These are phyloP conservation scores for Termitomyces sp. DNA, from an alignment of 768 basidiomycete species.

Conservation along the genomic window DNA sequence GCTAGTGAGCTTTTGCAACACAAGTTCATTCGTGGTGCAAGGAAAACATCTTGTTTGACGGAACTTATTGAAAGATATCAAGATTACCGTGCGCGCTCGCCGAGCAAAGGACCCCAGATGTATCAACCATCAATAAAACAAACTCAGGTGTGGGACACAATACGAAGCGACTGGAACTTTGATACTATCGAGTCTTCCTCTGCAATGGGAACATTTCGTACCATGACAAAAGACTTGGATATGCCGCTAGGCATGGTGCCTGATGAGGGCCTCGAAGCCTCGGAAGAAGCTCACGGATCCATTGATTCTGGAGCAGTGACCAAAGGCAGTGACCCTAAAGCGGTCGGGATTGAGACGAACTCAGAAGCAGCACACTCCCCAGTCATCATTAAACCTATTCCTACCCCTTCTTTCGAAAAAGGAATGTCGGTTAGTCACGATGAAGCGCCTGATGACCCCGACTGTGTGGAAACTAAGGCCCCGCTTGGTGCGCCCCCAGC, in stretches of 20 bases:
- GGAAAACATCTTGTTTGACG: constrained; percentile 76
- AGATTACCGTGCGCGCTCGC: constrained; percentile 62
- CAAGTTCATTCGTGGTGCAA: constrained; percentile 82
- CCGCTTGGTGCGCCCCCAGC: constrained; percentile 65
- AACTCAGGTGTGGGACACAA: constrained; percentile 70
- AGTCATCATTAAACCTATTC: constrained; percentile 54
- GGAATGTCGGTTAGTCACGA: constrained; percentile 35
- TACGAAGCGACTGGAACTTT: constrained; percentile 95
- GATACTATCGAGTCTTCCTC: constrained; percentile 74
- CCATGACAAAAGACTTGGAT: constrained; percentile 60
- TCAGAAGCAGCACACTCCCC: constrained; percentile 63
- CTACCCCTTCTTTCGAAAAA: constrained; percentile 30
- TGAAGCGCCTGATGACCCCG: constrained; percentile 38
- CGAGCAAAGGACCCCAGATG: constrained; percentile 47
- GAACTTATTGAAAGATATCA: constrained; percentile 88
- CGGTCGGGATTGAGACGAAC: constrained; percentile 43
- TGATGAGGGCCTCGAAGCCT: constrained; percentile 51
- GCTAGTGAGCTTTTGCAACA: constrained; percentile 93
- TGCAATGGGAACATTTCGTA: constrained; percentile 75
- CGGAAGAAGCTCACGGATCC: constrained; percentile 38
- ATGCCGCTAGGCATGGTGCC: constrained; percentile 53
- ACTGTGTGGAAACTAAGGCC: constrained; percentile 18
- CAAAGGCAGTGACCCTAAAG: constrained; percentile 54
- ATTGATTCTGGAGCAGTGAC: constrained; percentile 61
- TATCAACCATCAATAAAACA: constrained; percentile 56